Base-by-base conservation (phyloP, 2,329 filamentous ascomycete species). In the Volutella citrinella region DNA sequence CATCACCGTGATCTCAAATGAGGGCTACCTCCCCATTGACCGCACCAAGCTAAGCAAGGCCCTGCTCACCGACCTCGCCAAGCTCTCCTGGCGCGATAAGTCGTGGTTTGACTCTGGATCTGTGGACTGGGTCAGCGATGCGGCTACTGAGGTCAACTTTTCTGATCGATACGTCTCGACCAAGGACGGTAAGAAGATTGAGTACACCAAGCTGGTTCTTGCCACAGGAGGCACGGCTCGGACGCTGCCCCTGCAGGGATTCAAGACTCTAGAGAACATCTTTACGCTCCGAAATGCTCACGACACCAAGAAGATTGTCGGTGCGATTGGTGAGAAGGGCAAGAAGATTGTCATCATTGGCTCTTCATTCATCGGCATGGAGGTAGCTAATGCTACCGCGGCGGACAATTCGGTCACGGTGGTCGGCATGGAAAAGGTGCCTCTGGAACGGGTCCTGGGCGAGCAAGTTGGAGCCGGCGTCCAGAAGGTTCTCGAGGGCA, bases 311-410 rank as follows among this genome's bases (percentile, higher is more conserved):
- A 74, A 72, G 38, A 96, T 98, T 46, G 72, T 88, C 17, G 73
- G 70, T 2, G 87, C 88, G 7, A 85, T 95, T 28, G 88, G 88
- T 19, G 78, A 87, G 29, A 80, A 86, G 56, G 80, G 80, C 39
- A 96, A 95, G 74, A 96, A 95, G 63, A 80, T 98, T 47, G 88
- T 95, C 28, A 74, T 98, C 11, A 73, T 98, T 34, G 93, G 93
- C 24, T 91, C 85, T 39, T 95, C 88, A 1, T 98, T 98, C 63
- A 98, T 98, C 55, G 93, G 93, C 24, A 94, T 98, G 86, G 93
- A 98, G 63, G 78, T 94, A n/a, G 91, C 86, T 42, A 93, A 90
- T 45, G 83, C 94, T 1, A 82, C 84, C 0, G 66, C 76, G 27
- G 84, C 84, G 51, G 84, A 84, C 52, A 95, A 98, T 59, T 68